These are phyloP conservation scores for Cucurbita pepo DNA, from an alignment of 306 rosid species.

Conservation along the genomic window DNA sequence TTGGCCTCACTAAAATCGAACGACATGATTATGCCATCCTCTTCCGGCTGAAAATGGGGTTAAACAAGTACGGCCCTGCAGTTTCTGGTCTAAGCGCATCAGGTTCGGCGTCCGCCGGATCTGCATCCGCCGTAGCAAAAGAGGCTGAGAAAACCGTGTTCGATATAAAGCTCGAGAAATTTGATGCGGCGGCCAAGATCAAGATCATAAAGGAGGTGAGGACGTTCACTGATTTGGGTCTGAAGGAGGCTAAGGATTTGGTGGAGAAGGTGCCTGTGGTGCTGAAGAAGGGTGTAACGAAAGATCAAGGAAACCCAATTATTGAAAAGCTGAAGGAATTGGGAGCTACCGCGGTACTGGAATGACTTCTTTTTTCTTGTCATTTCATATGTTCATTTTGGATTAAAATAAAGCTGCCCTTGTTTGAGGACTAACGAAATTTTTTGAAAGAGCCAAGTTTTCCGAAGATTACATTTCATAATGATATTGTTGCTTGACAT, in stretches of 20 bases:
- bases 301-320: conserved; percentile 24
- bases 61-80: conserved; percentile 28
- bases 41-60: conserved; percentile 31
- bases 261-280: conserved; percentile 32
- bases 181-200: conserved; percentile 30
- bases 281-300: conserved; percentile 29
- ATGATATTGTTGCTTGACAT: background rate
- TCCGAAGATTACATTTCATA: background rate
- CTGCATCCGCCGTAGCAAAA: conserved; percentile 14
- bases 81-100: conserved; percentile 11
- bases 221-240: conserved; percentile 24
- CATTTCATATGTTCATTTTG: background rate
- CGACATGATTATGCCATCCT: conserved; percentile 26
- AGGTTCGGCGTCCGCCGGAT: conserved; percentile 11
- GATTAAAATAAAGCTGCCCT: conserved; percentile 8
- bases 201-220: conserved; percentile 37
- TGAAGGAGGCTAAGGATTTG: conserved; percentile 37
- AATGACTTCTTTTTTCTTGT: conserved; percentile 9
- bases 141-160: conserved; percentile 24
- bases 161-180: conserved; percentile 34
- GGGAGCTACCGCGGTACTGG: conserved; percentile 18
- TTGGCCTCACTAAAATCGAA: conserved; percentile 23
- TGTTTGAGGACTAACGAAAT: background rate
- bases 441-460: background rate
- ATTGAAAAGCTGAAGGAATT: conserved; percentile 29